A percentile compares a stretch with the other conserved stretches of the same genome.
These are phyloP conservation scores for Leptomonas seymouri DNA, from an alignment of 208 protist genomes.

Conservation along the genomic window DNA sequence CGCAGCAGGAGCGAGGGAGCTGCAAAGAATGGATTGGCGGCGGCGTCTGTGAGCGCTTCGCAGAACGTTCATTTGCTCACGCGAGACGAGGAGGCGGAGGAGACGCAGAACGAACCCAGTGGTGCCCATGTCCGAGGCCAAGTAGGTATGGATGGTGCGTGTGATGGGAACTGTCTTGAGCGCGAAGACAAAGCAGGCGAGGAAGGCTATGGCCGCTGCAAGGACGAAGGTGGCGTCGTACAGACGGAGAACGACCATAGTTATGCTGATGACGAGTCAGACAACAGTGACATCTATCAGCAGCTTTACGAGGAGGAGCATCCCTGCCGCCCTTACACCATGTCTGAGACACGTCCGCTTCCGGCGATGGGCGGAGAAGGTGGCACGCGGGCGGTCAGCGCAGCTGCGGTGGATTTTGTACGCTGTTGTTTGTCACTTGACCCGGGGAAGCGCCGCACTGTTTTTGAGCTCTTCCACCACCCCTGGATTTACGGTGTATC, in stretches of 20 bases:
- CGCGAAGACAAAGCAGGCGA: not conserved
- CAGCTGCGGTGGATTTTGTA: constrained; percentile 63
- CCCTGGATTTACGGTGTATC: constrained; percentile 47
- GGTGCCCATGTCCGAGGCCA: not conserved
- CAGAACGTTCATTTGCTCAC: not conserved
- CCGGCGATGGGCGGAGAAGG: not conserved
- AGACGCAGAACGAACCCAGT: not conserved
- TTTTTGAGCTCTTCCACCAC: constrained; percentile 58
- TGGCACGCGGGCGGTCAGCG: constrained; percentile 32
- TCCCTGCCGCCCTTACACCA: constrained; percentile 22
- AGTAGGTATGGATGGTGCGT: too few species aligned
- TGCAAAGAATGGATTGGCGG: too few species aligned
- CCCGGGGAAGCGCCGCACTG: constrained; percentile 42
- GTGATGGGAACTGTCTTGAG: not conserved
- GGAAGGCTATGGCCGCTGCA: not conserved
- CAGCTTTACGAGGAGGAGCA: constrained; percentile 27
- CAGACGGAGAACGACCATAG: not conserved
- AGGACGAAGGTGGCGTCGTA: not conserved
- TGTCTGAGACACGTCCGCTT: constrained; percentile 16
- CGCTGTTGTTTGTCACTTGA: constrained; percentile 47
- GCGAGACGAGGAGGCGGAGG: not conserved
- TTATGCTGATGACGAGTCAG: not conserved
- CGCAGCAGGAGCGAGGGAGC: too few species aligned
- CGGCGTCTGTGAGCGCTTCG: not conserved
- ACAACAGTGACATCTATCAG: constrained; percentile 27